phyloP scores from a whole-genome alignment of 1,284 basidiomycete genomes.

The Sporisorium sorghi region DNA sequence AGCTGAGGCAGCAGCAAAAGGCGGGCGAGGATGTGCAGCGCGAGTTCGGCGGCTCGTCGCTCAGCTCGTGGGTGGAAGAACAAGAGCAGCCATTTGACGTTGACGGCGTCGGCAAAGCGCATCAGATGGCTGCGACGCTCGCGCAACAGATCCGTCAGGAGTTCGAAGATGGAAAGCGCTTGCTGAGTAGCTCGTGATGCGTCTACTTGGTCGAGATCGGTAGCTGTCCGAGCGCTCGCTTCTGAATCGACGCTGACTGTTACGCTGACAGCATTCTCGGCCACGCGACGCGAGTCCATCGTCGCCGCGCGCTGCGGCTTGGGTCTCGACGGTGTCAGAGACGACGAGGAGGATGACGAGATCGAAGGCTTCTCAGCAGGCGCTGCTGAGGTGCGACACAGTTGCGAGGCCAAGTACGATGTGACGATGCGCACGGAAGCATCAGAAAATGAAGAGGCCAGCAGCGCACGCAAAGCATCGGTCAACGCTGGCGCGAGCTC shows the following conservation, averaged over 20 bases:
- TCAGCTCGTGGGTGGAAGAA: too few species aligned
- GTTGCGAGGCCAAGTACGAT: constrained; percentile 83
- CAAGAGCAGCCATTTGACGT: too few species aligned
- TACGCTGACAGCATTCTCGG: too few species aligned
- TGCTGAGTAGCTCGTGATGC: constrained; percentile 4
- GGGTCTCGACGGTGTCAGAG: constrained; percentile 2
- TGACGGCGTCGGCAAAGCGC: too few species aligned
- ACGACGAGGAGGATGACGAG: neutral
- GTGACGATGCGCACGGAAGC: constrained; percentile 84
- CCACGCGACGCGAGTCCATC: neutral
- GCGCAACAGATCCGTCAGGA: constrained; percentile 36
- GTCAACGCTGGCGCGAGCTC: constrained; percentile 9
- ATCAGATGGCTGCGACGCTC: constrained; percentile 48
- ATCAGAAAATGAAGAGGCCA: constrained; percentile 76
- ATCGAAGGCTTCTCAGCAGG: constrained; percentile 61
- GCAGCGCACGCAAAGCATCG: constrained; percentile 34
- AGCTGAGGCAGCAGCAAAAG: too few species aligned
- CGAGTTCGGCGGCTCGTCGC: too few species aligned
- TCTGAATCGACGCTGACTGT: neutral
- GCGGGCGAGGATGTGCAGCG: too few species aligned
- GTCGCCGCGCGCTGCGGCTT: constrained; percentile 21
- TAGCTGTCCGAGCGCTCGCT: neutral
- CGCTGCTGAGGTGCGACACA: constrained; percentile 72
- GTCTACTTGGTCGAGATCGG: neutral
- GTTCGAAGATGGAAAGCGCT: constrained; percentile 48